phyloP scores from a whole-genome alignment of 2,329 filamentous ascomycete genomes.

The Alternaria arborescens region DNA sequence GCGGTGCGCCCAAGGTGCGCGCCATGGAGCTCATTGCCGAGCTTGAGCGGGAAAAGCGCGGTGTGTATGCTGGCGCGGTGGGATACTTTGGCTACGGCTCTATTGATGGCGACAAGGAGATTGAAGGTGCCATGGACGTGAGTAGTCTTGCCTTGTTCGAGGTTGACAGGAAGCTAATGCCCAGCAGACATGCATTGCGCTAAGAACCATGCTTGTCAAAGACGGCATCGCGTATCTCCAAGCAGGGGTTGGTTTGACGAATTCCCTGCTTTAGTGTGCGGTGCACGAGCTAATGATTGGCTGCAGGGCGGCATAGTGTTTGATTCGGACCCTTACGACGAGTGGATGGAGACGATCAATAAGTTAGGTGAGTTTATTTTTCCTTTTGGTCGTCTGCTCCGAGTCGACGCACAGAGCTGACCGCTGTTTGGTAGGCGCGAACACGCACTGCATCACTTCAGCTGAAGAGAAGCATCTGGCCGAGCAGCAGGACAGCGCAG shows the following conservation, averaged over 20 bases:
- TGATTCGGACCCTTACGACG: slow-evolving; percentile 88
- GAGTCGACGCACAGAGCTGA: slow-evolving; percentile 27
- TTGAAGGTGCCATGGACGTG: slow-evolving; percentile 86
- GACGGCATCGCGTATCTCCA: slow-evolving; percentile 92
- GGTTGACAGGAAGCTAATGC: slow-evolving; percentile 36
- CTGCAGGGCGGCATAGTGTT: slow-evolving; percentile 48
- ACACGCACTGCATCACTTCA: slow-evolving; percentile 85
- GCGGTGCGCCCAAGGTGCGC: slow-evolving; percentile 91
- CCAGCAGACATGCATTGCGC: slow-evolving; percentile 67
- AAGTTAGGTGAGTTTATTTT: slow-evolving; percentile 70
- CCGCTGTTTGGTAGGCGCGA: slow-evolving; percentile 61
- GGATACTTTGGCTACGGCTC: slow-evolving; percentile 93
- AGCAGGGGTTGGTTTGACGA: slow-evolving; percentile 73
- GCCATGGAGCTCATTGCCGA: slow-evolving; percentile 98
- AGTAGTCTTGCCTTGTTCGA: slow-evolving; percentile 30
- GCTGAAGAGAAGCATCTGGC: slow-evolving; percentile 76
- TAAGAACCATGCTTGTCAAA: slow-evolving; percentile 94
- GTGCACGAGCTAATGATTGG: slow-evolving; percentile 30
- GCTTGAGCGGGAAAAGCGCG: slow-evolving; percentile 90
- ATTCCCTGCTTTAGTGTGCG: slow-evolving; percentile 25
- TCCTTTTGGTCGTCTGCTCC: slow-evolving; percentile 2
- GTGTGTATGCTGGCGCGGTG: slow-evolving; percentile 93
- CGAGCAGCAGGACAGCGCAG: slow-evolving; percentile 48
- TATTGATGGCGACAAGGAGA: slow-evolving; percentile 67
- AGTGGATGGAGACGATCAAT: slow-evolving; percentile 97